A percentile compares a stretch with the other conserved stretches of the same genome.
Conservation (phyloP, 202 grass and related monocot species). For the Schoenoplectus tabernaemontani region DNA sequence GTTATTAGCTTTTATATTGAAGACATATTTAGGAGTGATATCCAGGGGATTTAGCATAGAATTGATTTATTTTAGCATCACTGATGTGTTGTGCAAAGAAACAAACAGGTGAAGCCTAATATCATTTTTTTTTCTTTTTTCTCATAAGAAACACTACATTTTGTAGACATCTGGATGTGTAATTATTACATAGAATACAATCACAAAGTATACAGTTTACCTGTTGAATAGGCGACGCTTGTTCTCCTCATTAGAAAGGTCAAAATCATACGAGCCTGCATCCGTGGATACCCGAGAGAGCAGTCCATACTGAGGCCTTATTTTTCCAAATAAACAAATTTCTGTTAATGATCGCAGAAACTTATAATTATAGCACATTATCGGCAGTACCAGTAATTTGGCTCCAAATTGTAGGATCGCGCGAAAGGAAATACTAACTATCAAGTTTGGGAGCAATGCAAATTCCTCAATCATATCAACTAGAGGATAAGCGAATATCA, state of each 20-base stretch:
- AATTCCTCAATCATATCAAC: neutral
- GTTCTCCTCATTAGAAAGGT: slow-evolving; percentile 69
- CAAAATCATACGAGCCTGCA: slow-evolving; percentile 11
- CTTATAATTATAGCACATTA: neutral
- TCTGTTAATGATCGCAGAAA: neutral
- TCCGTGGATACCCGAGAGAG: slow-evolving; percentile 22
- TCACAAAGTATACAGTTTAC: slow-evolving; percentile 23
- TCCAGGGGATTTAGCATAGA: neutral
- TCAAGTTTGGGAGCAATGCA: neutral
- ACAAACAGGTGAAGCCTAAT: neutral
- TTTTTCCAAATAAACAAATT: neutral
- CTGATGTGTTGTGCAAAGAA: neutral
- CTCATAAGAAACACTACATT: neutral
- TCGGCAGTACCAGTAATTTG: neutral
- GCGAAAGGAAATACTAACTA: neutral
- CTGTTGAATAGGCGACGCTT: slow-evolving; percentile 81
- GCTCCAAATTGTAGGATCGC: neutral
- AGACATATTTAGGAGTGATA: neutral
- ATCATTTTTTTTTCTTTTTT: neutral
- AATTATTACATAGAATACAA: neutral
- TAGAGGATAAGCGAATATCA: neutral
- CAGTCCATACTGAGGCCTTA: slow-evolving; percentile 17
- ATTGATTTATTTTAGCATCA: neutral
- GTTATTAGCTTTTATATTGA: neutral
- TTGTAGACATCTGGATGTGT: neutral